Conservation (phyloP, 75 land plant genomes). For the Cupressus sempervirens region DNA sequence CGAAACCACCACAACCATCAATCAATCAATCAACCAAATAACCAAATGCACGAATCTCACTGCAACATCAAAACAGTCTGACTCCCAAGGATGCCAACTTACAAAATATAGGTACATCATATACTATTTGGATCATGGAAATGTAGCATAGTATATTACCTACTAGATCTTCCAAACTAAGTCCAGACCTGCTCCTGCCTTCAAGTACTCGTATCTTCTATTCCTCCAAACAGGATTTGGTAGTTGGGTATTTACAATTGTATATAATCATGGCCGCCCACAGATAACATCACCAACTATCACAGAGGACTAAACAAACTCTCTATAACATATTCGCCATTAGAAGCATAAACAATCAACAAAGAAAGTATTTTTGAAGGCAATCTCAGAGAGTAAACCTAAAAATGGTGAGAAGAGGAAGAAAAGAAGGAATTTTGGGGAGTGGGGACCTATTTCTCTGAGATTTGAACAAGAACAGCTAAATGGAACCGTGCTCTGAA, state of each 20-base stretch:
- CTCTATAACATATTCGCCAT: not conserved
- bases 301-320: not conserved
- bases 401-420: too few relatives aligned
- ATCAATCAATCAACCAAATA: not conserved
- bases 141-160: too few relatives aligned
- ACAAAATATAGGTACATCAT: too few relatives aligned
- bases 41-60: not conserved
- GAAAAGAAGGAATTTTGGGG: not conserved
- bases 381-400: too few relatives aligned
- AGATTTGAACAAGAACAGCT: too few relatives aligned
- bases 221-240: not conserved
- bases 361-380: too few relatives aligned
- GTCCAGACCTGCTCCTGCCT: not conserved
- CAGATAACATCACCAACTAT: not conserved
- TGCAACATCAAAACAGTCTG: not conserved
- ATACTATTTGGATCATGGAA: too few relatives aligned
- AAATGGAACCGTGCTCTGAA: not conserved
- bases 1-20: not conserved
- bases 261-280: not conserved
- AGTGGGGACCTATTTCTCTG: not conserved
- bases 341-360: too few relatives aligned
- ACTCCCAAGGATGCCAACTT: too few relatives aligned
- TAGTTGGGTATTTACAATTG: not conserved
- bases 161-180: too few relatives aligned
- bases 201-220: too few relatives aligned